Evolutionary conservation across 768 basidiomycete genomes (phyloP), one percentile per base, ranked within the genome.

Genomic region (Hygrocybe punicea): DNA sequence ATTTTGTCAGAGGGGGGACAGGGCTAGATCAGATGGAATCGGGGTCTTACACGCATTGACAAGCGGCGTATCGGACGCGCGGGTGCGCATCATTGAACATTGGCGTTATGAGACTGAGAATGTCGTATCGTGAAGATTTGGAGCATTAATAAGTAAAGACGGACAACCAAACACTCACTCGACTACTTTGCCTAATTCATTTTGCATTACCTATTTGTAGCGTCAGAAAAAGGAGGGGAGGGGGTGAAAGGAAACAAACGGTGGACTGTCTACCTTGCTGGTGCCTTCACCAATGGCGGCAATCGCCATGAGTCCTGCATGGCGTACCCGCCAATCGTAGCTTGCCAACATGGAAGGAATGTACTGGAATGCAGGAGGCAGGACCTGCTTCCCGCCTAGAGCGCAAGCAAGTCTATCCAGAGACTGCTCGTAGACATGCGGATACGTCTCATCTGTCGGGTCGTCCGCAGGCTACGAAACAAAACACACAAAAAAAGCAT

Each of bases 271-370:
- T 39, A 86, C 84, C 75, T 85, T 86, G 36, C 81, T 84, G 0
- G 89, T 91, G 2, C 93, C 93, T 70, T 94, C 93, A 0, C 84
- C 91, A 51, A 94, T 86, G 0, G 87, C 82, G 0, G 90, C 90
- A 56, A 96, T 87, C 0, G 91, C 90, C 83, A 93, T 90, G 23
- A 95, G 73, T 10, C 89, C 93, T 0, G 91, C 91, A 63, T 95
- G 91, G 25, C 92, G 78, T 24, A 84, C 80, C 52, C 89, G 79
- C 93, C 93, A 96, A 69, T 93, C 89, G 58, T 85, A 86, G 55
- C 82, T 85, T 0, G 80, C 81, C 56, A 94, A 76, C 86, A 95
- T 91, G 0, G 84, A 85, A 1, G 90, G 90, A 13, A 92, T 91
- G 57, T 85, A 84, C 68, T 79, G 83, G 73, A 93, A 93, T 5